These are phyloP conservation scores for Beauveria medogensis DNA, from an alignment of 2,329 filamentous ascomycete genomes.

Conservation along the genomic window DNA sequence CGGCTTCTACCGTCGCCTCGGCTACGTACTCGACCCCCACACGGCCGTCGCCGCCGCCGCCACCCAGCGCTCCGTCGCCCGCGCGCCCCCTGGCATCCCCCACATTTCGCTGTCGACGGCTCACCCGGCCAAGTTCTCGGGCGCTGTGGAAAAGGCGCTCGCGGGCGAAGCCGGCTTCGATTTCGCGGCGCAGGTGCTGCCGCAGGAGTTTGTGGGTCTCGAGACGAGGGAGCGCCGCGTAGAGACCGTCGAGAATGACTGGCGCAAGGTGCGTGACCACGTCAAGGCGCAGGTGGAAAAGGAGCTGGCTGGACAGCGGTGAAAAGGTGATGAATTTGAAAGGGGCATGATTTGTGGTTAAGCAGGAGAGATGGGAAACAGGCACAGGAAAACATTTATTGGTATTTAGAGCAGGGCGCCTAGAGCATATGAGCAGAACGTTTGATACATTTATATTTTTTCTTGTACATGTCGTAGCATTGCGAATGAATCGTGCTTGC, in stretches of 20 bases:
- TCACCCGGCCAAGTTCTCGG: conserved; percentile 90
- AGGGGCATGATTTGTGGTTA: background rate
- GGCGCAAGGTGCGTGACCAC: conserved; percentile 67
- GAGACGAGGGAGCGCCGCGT: conserved; percentile 69
- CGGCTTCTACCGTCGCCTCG: conserved; percentile 46
- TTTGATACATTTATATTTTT: conserved; percentile 6
- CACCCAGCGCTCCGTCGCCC: conserved; percentile 58
- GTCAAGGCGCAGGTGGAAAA: conserved; percentile 66
- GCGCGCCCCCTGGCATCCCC: conserved; percentile 41
- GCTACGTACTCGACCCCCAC: conserved; percentile 89
- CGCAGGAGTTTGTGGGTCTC: conserved; percentile 72
- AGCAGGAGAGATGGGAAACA: background rate
- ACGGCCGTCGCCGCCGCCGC: conserved; percentile 80
- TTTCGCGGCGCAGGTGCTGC: conserved; percentile 68
- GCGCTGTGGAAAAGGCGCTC: conserved; percentile 74
- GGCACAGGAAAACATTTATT: background rate
- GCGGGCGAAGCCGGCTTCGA: conserved; percentile 62
- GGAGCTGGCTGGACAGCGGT: conserved; percentile 36
- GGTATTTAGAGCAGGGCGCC: background rate
- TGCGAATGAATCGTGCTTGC: background rate
- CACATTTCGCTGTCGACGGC: conserved; percentile 88
- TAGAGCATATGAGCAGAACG: background rate
- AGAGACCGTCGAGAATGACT: conserved; percentile 59
- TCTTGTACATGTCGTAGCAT: background rate
- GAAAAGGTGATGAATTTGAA: background rate